These are phyloP conservation scores for Mucor indicus DNA, from an alignment of 371 early-diverging fungal genomes.

Conservation along the genomic window DNA sequence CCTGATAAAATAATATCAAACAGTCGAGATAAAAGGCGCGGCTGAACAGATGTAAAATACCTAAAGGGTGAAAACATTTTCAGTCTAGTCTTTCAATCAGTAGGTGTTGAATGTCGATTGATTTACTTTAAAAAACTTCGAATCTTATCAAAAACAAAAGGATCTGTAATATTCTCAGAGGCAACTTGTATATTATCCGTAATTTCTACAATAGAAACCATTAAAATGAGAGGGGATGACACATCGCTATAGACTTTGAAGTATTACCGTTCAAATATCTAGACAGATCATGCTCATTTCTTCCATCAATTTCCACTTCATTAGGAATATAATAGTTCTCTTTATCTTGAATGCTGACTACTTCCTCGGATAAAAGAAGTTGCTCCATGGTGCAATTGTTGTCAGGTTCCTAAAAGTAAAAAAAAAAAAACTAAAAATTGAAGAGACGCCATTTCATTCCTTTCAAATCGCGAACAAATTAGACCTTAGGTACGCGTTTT, in stretches of 20 bases:
- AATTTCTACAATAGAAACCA: constrained; percentile 41
- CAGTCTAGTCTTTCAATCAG: neutral
- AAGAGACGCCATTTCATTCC: no score
- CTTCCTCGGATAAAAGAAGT: constrained; percentile 75
- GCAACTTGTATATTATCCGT: constrained; percentile 62
- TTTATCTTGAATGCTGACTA: constrained; percentile 66
- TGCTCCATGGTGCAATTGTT: no score
- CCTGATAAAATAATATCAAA: constrained; percentile 67
- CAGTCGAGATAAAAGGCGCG: constrained; percentile 34
- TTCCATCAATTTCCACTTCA: constrained; percentile 58
- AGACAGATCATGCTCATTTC: constrained; percentile 51
- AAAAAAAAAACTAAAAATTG: no score
- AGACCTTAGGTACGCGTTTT: no score
- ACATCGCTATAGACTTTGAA: no score
- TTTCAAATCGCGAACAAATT: no score
- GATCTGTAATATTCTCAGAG: constrained; percentile 53
- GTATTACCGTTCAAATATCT: constrained; percentile 52
- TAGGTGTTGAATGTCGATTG: neutral
- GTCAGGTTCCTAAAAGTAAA: no score
- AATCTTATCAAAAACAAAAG: constrained; percentile 56
- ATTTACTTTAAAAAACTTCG: constrained; percentile 74
- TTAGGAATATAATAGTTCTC: constrained; percentile 50
- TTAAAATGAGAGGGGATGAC: neutral
- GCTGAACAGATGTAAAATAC: constrained; percentile 31
- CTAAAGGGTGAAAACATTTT: constrained; percentile 6